phyloP scores from a whole-genome alignment of 2,329 filamentous ascomycete genomes.

The Graphium sp. region DNA sequence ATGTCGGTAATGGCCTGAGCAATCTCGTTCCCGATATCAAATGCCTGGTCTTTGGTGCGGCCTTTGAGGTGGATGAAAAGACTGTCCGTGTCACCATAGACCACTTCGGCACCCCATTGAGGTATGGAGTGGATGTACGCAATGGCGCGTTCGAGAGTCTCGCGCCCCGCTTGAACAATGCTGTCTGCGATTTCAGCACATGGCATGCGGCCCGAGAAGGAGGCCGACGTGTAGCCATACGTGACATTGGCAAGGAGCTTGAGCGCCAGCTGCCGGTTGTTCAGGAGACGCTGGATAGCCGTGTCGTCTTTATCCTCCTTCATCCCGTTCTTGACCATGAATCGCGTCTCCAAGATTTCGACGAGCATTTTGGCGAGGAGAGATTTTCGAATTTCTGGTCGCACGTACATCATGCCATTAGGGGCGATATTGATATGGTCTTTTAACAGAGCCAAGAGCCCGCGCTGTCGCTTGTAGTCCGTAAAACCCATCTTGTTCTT shows the following conservation, averaged over 20 bases:
- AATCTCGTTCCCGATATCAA: constrained; percentile 85
- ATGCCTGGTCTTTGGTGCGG: constrained; percentile 73
- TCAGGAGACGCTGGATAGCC: constrained; percentile 67
- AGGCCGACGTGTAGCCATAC: constrained; percentile 93
- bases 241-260: constrained; percentile 98
- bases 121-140: constrained; percentile 78
- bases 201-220: constrained; percentile 93
- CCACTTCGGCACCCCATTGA: constrained; percentile 86
- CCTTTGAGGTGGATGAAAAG: constrained; percentile 83
- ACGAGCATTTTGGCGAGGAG: constrained; percentile 90
- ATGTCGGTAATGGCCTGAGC: constrained; percentile 70
- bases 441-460: constrained; percentile 35
- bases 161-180: constrained; percentile 89
- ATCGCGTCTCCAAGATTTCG: constrained; percentile 85
- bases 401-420: constrained; percentile 93
- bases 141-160: constrained; percentile 88
- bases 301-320: constrained; percentile 83
- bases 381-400: constrained; percentile 71
- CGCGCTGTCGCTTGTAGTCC: constrained; percentile 54
- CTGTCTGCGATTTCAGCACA: constrained; percentile 96
- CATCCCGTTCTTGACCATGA: constrained; percentile 98
- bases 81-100: constrained; percentile 96
- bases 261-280: constrained; percentile 84
- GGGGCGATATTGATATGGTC: constrained; percentile 67
- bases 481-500: constrained; percentile 58